These are phyloP conservation scores for Blastocladiella britannica DNA, from an alignment of 192 early-diverging fungal genomes.

Conservation along the genomic window DNA sequence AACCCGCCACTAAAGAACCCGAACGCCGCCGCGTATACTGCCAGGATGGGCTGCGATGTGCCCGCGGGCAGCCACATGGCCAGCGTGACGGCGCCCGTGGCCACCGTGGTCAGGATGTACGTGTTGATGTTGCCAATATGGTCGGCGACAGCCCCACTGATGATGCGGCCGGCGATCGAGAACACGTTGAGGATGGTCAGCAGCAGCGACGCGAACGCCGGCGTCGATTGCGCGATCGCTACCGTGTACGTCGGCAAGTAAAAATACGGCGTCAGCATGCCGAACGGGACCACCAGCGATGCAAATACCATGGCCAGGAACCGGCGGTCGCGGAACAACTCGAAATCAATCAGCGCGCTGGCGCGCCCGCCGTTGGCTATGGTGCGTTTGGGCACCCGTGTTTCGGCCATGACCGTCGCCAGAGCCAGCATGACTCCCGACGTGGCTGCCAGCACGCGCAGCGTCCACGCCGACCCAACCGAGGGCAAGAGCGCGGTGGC, in stretches of 20 bases:
- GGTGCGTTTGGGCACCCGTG: constrained; percentile 2
- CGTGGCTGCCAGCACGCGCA: constrained; percentile 24
- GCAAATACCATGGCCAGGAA: not conserved
- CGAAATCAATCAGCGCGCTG: not conserved
- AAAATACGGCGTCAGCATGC: constrained; percentile 19
- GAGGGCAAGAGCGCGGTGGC: constrained; percentile 18
- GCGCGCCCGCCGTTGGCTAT: not conserved
- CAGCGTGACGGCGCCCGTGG: constrained; percentile 20
- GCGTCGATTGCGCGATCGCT: constrained; percentile 13
- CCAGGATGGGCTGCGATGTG: not conserved
- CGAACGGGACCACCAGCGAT: constrained; percentile 5
- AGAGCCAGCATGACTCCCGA: constrained; percentile 18
- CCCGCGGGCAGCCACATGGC: constrained; percentile 23
- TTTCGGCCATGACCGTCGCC: constrained; percentile 6
- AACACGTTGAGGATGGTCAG: constrained; percentile 28
- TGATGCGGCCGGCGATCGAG: constrained; percentile 30
- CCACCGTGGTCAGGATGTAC: constrained; percentile 18
- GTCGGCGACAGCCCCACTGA: constrained; percentile 3
- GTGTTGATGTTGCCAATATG: constrained; percentile 34
- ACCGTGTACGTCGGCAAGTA: constrained; percentile 22
- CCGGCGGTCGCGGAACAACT: not conserved
- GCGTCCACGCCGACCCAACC: constrained; percentile 28
- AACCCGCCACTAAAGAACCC: not conserved
- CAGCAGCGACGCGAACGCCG: constrained; percentile 11
- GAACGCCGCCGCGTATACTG: not conserved